A percentile compares a stretch with the other conserved stretches of the same genome.
phyloP scores from a whole-genome alignment of 768 basidiomycete genomes.

The Lactarius tabidus region DNA sequence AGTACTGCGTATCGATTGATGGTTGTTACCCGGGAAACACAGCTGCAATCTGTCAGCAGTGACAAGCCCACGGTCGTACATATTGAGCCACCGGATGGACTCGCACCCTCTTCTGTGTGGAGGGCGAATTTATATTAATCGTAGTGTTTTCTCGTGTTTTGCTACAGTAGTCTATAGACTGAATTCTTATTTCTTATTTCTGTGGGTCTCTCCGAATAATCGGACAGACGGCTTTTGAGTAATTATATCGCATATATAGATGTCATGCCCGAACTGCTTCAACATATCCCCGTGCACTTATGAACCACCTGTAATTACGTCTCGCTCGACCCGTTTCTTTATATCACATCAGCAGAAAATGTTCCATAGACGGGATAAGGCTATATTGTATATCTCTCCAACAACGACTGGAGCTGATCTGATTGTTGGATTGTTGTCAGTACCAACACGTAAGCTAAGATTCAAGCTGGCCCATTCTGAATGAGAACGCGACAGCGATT shows the following conservation, averaged over 20 bases:
- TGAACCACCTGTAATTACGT: not conserved
- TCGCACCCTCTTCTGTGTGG: not conserved
- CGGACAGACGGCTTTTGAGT: not conserved
- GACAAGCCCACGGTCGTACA: not conserved
- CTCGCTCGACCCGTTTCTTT: too few relatives aligned
- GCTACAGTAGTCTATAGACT: not conserved
- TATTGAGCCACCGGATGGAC: not conserved
- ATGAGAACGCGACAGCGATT: not conserved
- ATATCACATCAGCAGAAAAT: not conserved
- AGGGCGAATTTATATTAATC: not conserved
- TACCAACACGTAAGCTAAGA: not conserved
- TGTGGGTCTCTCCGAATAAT: not conserved
- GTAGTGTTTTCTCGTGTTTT: not conserved
- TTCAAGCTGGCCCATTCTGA: not conserved
- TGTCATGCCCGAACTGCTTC: not conserved
- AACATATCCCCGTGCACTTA: not conserved
- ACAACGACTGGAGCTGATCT: too few relatives aligned
- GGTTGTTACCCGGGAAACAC: conserved; percentile 1
- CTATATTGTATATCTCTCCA: too few relatives aligned
- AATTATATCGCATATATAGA: not conserved
- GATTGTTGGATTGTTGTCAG: not conserved
- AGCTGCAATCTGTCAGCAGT: not conserved
- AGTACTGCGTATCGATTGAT: conserved; percentile 15
- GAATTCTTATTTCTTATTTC: not conserved
- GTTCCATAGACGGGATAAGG: too few relatives aligned